A percentile compares a stretch with the other conserved stretches of the same genome.
phyloP scores from a whole-genome alignment of 305 asterid genomes.

The Nicotiana rustica region DNA sequence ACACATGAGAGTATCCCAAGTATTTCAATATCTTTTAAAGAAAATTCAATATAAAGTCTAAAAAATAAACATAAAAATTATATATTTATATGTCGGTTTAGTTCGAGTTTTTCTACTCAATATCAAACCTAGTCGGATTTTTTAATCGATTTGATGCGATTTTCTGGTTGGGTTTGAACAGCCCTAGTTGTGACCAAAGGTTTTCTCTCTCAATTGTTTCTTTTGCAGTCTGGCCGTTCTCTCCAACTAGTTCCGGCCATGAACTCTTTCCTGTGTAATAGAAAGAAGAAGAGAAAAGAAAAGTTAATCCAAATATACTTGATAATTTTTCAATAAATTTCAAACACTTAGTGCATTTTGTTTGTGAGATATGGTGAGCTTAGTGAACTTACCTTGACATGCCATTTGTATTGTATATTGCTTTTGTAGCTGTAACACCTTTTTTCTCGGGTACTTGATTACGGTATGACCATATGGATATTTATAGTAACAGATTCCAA shows the following conservation, averaged over 20 bases:
- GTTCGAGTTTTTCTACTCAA: no score
- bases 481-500: not conserved
- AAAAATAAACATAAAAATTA: no score
- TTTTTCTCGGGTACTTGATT: not conserved
- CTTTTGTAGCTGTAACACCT: not conserved
- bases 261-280: slow-evolving; percentile 20
- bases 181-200: slow-evolving; percentile 9
- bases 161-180: no score
- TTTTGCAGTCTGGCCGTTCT: slow-evolving; percentile 23
- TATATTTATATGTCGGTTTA: no score
- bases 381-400: not conserved
- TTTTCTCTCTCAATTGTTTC: slow-evolving; percentile 33
- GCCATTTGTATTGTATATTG: not conserved
- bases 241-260: slow-evolving; percentile 40
- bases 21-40: no score
- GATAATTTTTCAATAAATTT: not conserved
- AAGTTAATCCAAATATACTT: not conserved
- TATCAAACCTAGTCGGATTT: no score
- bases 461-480: not conserved
- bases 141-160: no score
- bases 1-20: no score
- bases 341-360: not conserved
- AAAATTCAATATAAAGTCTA: no score
- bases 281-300: not conserved
- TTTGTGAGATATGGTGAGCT: not conserved